phyloP scores from a whole-genome alignment of 2,329 filamentous ascomycete species.

The Alternaria sp. region DNA sequence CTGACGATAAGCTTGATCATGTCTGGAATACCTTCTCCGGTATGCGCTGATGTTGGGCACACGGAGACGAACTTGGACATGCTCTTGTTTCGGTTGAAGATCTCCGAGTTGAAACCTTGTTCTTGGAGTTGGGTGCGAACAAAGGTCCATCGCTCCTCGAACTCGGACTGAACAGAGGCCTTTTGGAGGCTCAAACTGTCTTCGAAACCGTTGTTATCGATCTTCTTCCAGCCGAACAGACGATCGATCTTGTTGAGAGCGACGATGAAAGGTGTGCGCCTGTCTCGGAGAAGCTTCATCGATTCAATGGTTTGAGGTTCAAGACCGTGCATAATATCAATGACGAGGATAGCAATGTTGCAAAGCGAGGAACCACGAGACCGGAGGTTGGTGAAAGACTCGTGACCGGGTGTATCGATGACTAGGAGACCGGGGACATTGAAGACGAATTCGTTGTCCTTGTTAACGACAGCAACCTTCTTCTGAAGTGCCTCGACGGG shows the following conservation, averaged over 20 bases:
- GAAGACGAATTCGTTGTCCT: constrained; percentile 88
- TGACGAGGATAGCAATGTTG: constrained; percentile 98
- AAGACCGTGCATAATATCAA: constrained; percentile 99
- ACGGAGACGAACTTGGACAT: constrained; percentile 95
- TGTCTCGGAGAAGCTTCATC: constrained; percentile 89
- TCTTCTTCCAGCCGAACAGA: constrained; percentile 98
- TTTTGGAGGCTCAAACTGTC: constrained; percentile 89
- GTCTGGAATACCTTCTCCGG: constrained; percentile 98
- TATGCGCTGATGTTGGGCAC: constrained; percentile 95
- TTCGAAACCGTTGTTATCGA: constrained; percentile 97
- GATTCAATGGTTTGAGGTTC: constrained; percentile 97
- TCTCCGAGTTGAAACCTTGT: constrained; percentile 96
- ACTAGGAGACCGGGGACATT: constrained; percentile 96
- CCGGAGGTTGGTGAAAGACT: constrained; percentile 98
- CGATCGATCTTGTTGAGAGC: constrained; percentile 99
- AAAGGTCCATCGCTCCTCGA: constrained; percentile 84
- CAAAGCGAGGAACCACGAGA: constrained; percentile 97
- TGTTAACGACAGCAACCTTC: constrained; percentile 94
- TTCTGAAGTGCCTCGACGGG: constrained; percentile 89
- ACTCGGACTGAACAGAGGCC: constrained; percentile 93
- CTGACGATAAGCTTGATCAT: constrained; percentile 95
- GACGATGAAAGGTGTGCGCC: constrained; percentile 97
- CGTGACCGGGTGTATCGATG: constrained; percentile 99
- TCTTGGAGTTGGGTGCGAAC: constrained; percentile 95
- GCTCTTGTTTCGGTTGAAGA: constrained; percentile 97